Base-by-base conservation (phyloP, 495 filamentous ascomycete species). In the Aspergillus hancockii region DNA sequence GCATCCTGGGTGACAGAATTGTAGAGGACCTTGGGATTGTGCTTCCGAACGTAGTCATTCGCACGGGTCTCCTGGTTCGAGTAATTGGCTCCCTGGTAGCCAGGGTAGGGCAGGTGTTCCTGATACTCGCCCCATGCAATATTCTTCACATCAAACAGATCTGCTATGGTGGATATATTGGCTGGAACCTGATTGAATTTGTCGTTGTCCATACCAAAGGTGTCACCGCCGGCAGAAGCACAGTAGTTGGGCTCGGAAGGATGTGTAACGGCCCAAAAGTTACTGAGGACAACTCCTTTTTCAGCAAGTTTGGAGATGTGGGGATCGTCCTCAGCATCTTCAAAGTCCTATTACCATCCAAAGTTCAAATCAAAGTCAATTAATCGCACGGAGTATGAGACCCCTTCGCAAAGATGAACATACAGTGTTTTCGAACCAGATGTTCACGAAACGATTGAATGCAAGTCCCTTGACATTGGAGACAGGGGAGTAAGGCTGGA, bases 341-440 rank as follows among this genome's bases (percentile, higher is more conserved):
- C 71, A 53, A 75, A 88, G 68, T 88, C 83, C 84, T 89, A 49
- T 8, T 38, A 4, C 16, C 38, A 23, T 62, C 57, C 59, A 36
- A 49, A 8, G 43, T 59, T 36, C 55, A 18, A 36, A 53, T 8
- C 46, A 22, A 23, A 23, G 18, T 34, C 19, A 8, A 16, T 16
- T 4, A 30, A 28, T 70, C 61, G 32, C 54, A 64, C 21, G 5
- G 18, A 12, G 7, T 8, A 49, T 60, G 63, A 75, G n/a, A n/a
- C n/a, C 79, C 83, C 8, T 28, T 28, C 25, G 83, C 82, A 57
- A 82, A 79, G 19, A 80, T 82, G 49, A 91, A 75, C 72, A 55
- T 65, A 90, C 86, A 34, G 83, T 86, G 65, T 91, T 92, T 74
- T 90, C 89, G 14, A 90, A 75, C 85, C 86, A 91, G 64, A 92